These are phyloP conservation scores for Cercophora newfieldiana DNA, from an alignment of 495 filamentous ascomycete species.

Conservation along the genomic window DNA sequence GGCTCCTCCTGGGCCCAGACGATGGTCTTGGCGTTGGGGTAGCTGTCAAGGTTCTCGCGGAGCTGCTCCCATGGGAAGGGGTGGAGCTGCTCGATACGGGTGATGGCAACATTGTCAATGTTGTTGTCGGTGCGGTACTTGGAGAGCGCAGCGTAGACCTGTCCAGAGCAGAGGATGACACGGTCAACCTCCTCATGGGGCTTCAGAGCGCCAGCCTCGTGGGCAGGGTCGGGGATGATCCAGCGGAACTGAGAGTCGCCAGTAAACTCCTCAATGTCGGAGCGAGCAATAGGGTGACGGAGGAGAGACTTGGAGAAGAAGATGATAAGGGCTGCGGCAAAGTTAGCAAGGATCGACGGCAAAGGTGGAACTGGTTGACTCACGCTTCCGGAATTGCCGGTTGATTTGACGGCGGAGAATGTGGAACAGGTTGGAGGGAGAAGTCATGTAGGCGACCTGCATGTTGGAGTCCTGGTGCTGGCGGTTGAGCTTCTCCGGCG, in stretches of 20 bases:
- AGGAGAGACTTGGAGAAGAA: constrained; percentile 98
- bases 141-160: constrained; percentile 85
- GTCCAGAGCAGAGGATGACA: constrained; percentile 90
- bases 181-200: constrained; percentile 86
- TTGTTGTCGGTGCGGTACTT: constrained; percentile 87
- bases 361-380: constrained; percentile 37
- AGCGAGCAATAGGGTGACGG: constrained; percentile 88
- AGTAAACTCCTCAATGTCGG: constrained; percentile 82
- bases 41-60: constrained; percentile 90
- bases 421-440: constrained; percentile 93
- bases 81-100: constrained; percentile 94
- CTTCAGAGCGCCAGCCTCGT: constrained; percentile 69
- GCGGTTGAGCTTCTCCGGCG: constrained; percentile 82
- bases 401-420: constrained; percentile 96
- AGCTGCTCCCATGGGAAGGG: constrained; percentile 98
- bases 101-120: constrained; percentile 86
- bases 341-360: constrained; percentile 38
- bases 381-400: constrained; percentile 98
- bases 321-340: constrained; percentile 71
- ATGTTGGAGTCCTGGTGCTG: constrained; percentile 99
- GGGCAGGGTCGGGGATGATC: constrained; percentile 88
- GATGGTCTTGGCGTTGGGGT: constrained; percentile 94
- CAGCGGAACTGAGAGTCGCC: constrained; percentile 92
- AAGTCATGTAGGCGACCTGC: constrained; percentile 95
- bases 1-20: constrained; percentile 98